Base-by-base conservation (phyloP, 176 grass and related monocot genomes). In the Puccinellia tenuiflora region DNA sequence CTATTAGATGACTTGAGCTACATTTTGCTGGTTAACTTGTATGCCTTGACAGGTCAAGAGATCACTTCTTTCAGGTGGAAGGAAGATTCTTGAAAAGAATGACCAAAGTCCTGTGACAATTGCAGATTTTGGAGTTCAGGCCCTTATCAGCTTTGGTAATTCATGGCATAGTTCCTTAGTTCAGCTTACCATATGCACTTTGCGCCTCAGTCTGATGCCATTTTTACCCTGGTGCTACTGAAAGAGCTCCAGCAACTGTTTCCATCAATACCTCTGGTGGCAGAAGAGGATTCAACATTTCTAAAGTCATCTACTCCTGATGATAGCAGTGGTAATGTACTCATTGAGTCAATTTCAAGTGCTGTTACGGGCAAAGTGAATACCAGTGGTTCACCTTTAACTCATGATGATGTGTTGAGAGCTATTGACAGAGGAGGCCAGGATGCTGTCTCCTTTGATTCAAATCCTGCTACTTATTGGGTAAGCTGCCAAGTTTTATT, bases 391-490 rank as follows among this genome's bases (percentile, higher is more conserved):
- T 84, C 84, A 63, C 80, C 62, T 56, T 91, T 98, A 62, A 98
- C 73, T 42, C 61, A 79, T 83, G 80, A 91, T 55, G 86, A 86
- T 86, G 86, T 98, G 76, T 85, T 98, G 81, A 90, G 86, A 59
- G 92, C 96, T 82, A 95, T 98, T 85, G 96, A 93, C 81, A 93
- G 90, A 90, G 96, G 96, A 39, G 96, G 96, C 66, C 88, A 93
- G 53, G 82, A 93, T 83, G 86, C 92, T 40, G 85, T 86, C 45
- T 91, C 92, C 39, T 98, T 98, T 88, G 82, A 95, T 80, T 79
- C 88, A 83, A 83, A 93, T 43, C 87, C 87, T 26, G 82, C 96
- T 76, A 91, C 96, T 77, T 93, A 95, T 65, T 98, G 96, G 92
- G 96, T 95, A 73, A 50, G 70, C 20, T 85, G 30, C 7, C 20